These are phyloP conservation scores for Stylosanthes scabra DNA, from an alignment of 331 rosid species.

Conservation along the genomic window DNA sequence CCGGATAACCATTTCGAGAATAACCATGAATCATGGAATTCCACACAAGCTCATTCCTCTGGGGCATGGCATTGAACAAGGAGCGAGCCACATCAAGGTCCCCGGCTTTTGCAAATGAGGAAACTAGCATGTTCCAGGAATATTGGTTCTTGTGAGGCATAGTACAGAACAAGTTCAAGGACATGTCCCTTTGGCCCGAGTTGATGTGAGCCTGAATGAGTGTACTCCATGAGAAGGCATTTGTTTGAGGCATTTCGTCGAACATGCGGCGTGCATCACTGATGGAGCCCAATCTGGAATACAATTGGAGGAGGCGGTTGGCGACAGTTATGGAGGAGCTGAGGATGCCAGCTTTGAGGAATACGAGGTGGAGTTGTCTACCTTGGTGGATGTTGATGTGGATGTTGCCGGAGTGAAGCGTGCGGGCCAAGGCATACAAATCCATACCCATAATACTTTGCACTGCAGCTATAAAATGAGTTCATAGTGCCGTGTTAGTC, in stretches of 20 bases:
- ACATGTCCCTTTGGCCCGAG: slow-evolving; percentile 50
- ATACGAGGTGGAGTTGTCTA: slow-evolving; percentile 61
- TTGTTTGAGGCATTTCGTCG: slow-evolving; percentile 72
- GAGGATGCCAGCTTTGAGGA: slow-evolving; percentile 66
- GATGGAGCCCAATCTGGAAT: slow-evolving; percentile 49
- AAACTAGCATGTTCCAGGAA: slow-evolving; percentile 65
- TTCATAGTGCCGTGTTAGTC: background rate
- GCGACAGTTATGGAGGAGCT: slow-evolving; percentile 48
- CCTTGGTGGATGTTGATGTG: slow-evolving; percentile 45
- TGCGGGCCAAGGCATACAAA: slow-evolving; percentile 47
- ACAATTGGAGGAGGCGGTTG: slow-evolving; percentile 72
- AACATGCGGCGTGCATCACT: slow-evolving; percentile 58
- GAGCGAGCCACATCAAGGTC: slow-evolving; percentile 52
- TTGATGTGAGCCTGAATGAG: slow-evolving; percentile 67
- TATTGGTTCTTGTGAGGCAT: slow-evolving; percentile 66
- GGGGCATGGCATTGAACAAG: slow-evolving; percentile 69
- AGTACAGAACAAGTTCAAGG: slow-evolving; percentile 58
- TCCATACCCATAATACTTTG: slow-evolving; percentile 46
- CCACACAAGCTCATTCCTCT: slow-evolving; percentile 62
- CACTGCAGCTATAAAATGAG: background rate
- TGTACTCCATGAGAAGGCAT: slow-evolving; percentile 78
- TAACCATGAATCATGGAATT: slow-evolving; percentile 72
- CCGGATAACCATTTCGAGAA: slow-evolving; percentile 57
- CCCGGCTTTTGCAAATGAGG: slow-evolving; percentile 65
- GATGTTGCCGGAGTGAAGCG: slow-evolving; percentile 51